These are phyloP conservation scores for Cardamine resedifolia DNA, from an alignment of 345 rosid genomes.

Conservation along the genomic window DNA sequence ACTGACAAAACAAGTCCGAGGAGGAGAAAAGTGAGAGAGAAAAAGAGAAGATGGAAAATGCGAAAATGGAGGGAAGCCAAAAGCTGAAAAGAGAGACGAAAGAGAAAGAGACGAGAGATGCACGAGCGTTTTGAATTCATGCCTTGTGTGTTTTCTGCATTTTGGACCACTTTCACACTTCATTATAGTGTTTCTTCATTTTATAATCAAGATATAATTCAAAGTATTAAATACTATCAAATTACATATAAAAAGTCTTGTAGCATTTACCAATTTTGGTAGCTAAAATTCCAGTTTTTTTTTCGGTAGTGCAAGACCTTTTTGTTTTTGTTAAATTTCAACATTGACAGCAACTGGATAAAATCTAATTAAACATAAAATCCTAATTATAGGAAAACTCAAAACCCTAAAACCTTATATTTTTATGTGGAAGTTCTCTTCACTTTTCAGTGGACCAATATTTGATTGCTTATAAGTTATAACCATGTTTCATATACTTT, in stretches of 20 bases:
- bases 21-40: slow-evolving; percentile 10
- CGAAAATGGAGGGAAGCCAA: slow-evolving; percentile 23
- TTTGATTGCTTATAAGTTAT: neutral
- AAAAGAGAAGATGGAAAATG: neutral
- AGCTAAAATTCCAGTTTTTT: neutral
- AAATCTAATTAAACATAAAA: neutral
- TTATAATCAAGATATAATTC: neutral
- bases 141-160: slow-evolving; percentile 29
- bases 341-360: neutral
- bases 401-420: neutral
- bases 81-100: slow-evolving; percentile 25
- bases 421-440: neutral
- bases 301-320: neutral
- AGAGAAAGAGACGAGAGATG: slow-evolving; percentile 38
- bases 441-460: neutral
- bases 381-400: neutral
- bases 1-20: slow-evolving; percentile 29
- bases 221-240: neutral
- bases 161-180: slow-evolving; percentile 32
- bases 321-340: neutral
- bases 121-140: slow-evolving; percentile 39
- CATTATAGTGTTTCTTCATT: neutral
- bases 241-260: neutral
- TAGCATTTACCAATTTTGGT: neutral
- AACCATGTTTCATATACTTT: neutral